Percentiles rank a stretch among this genome's conserved stretches.
phyloP scores from a whole-genome alignment of 2,329 filamentous ascomycete genomes.

The Anisogramma anomala region DNA sequence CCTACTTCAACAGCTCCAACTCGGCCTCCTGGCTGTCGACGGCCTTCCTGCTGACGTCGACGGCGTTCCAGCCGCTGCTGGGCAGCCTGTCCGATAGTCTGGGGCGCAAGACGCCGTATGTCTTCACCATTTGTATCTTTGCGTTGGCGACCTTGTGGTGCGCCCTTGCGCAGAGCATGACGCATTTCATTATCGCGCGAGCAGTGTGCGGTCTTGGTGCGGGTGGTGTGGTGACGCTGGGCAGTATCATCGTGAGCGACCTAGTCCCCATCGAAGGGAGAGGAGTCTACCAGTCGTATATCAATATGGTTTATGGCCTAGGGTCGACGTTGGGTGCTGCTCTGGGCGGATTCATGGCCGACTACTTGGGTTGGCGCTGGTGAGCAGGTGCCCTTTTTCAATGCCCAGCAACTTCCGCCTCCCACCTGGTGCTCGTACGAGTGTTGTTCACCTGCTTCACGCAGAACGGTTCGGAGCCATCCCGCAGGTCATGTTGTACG shows the following conservation, averaged over 20 bases:
- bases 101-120: conserved; percentile 55
- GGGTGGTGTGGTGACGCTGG: conserved; percentile 58
- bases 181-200: conserved; percentile 58
- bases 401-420: too few species aligned
- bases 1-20: conserved; percentile 66
- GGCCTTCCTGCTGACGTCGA: conserved; percentile 65
- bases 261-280: conserved; percentile 59
- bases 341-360: conserved; percentile 57
- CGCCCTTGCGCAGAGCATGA: conserved; percentile 52
- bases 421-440: too few species aligned
- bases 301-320: conserved; percentile 54
- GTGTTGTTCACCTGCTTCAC: too few species aligned
- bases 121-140: conserved; percentile 53
- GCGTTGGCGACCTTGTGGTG: conserved; percentile 57
- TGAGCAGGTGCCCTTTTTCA: too few species aligned
- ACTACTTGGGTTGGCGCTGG: conserved; percentile 60
- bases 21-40: conserved; percentile 75
- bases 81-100: conserved; percentile 64
- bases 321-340: conserved; percentile 52
- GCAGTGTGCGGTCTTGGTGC: conserved; percentile 63
- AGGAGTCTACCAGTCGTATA: conserved; percentile 56
- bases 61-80: conserved; percentile 63
- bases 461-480: too few species aligned
- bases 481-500: too few species aligned
- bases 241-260: conserved; percentile 60